Percentiles rank a stretch among this genome's conserved stretches.
Conservation (phyloP, 192 early-diverging fungal genomes). For the Chytriomyces sp. region DNA sequence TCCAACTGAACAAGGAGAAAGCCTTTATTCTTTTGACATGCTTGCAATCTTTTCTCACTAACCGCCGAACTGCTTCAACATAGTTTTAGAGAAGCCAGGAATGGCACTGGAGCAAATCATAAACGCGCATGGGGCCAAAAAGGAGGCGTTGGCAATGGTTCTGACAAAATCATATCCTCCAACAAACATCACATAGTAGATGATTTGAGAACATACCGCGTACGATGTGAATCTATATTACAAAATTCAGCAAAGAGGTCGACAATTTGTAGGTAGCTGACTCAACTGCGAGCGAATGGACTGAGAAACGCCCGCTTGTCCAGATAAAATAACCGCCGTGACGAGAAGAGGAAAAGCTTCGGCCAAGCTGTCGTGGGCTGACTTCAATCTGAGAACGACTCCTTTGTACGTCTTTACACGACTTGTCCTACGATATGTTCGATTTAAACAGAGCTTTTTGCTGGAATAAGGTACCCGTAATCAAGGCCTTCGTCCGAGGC, state of each 20-base stretch:
- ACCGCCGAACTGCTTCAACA: background rate
- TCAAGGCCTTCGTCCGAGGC: background rate
- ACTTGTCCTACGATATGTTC: background rate
- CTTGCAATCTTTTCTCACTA: no score
- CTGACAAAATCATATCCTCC: background rate
- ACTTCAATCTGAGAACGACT: background rate
- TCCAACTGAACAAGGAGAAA: no score
- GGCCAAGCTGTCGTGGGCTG: background rate
- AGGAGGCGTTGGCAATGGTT: background rate
- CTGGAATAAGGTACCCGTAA: background rate
- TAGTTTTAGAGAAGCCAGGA: background rate
- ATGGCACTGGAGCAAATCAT: background rate
- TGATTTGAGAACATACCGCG: background rate
- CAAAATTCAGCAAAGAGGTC: background rate
- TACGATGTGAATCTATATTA: background rate
- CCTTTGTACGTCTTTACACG: background rate
- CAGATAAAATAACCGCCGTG: background rate
- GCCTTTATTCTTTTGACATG: no score
- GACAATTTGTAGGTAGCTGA: background rate
- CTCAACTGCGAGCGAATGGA: background rate
- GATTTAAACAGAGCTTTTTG: background rate
- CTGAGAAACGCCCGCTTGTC: background rate
- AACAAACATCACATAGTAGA: background rate
- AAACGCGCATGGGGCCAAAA: background rate
- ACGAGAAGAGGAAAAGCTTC: background rate